Evolutionary conservation across 2,329 filamentous ascomycete species (phyloP).

Genomic region (Cercospora zeina): DNA sequence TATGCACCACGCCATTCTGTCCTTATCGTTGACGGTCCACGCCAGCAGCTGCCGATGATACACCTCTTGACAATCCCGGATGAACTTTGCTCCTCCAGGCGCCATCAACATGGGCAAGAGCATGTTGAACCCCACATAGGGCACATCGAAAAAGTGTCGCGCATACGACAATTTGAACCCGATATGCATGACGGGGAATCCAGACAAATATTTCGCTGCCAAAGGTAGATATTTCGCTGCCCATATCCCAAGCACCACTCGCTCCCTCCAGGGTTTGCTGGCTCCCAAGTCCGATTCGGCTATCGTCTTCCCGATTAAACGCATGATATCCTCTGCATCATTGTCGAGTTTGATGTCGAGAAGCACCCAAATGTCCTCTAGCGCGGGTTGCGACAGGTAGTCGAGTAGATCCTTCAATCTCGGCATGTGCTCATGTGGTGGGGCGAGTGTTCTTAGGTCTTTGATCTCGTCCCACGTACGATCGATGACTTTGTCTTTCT

Average conservation of each 20-base stretch:
- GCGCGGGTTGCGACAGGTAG: slow-evolving; percentile 65
- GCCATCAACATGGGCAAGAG: slow-evolving; percentile 67
- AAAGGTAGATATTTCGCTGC: slow-evolving; percentile 70
- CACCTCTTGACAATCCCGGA: slow-evolving; percentile 45
- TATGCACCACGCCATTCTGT: slow-evolving; percentile 80
- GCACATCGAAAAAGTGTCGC: slow-evolving; percentile 65
- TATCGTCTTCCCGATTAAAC: slow-evolving; percentile 65
- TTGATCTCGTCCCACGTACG: slow-evolving; percentile 74
- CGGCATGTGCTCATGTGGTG: slow-evolving; percentile 71
- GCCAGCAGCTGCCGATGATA: slow-evolving; percentile 64
- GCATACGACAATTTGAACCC: slow-evolving; percentile 68
- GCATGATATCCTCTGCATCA: slow-evolving; percentile 68
- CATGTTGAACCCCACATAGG: slow-evolving; percentile 77
- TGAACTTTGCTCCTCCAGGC: slow-evolving; percentile 65
- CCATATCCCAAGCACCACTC: slow-evolving; percentile 83
- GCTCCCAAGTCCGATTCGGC: slow-evolving; percentile 30
- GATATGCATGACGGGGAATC: slow-evolving; percentile 66
- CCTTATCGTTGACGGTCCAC: slow-evolving; percentile 84
- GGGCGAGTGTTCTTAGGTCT: slow-evolving; percentile 64
- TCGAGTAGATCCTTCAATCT: slow-evolving; percentile 71
- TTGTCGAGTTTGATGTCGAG: slow-evolving; percentile 88
- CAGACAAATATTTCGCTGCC: slow-evolving; percentile 62
- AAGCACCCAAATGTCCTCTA: slow-evolving; percentile 73
- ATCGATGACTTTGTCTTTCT: slow-evolving; percentile 69
- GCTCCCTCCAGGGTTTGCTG: slow-evolving; percentile 63